Base-by-base conservation (phyloP, 495 filamentous ascomycete genomes). In the Xylaria telfairii region DNA sequence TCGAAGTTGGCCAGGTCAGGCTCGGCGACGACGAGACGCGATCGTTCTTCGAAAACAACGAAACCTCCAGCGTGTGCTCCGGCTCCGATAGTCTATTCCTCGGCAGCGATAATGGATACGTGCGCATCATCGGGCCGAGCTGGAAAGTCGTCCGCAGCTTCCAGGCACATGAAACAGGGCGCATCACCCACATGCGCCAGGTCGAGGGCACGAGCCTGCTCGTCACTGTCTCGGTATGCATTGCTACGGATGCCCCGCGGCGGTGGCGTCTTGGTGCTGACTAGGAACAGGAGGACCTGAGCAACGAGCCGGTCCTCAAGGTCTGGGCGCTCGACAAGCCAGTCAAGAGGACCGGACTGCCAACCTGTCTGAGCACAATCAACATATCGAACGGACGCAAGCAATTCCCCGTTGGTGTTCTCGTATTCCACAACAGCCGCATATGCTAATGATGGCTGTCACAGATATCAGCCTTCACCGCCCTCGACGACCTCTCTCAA, bases 251-350 rank as follows among this genome's bases (percentile, higher is more conserved):
- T 62, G 17, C 41, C 30, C 62, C 56, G 28, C 13, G n/a, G 44
- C 26, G 26, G 47, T 28, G 21, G 44, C 62, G 49, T 19, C 3
- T 10, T 19, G 30, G 46, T 51, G 57, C 69, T 80, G 66, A 77
- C 68, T 19, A 10, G 19, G 15, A 69, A 32, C 69, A 84, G 76
- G 96, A 97, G 78, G 94, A 97, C 76, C 81, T 96, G 19, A 90
- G 89, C 32, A 95, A 89, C 74, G 93, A 98, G 71, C 95, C 96
- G 0, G 85, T 94, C 7, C 79, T 99, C 60, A 98, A 97, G 77
- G 95, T 98, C 26, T 99, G 96, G 96, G 95, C 93, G 34, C 83
- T 99, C 71, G 95, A 99, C 78, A 96, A 94, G 80, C 86, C 91
- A 5, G 95, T 97, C 74, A 98, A 93, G 87, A 98, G 97, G 85